Evolutionary conservation across 2,329 filamentous ascomycete species (phyloP).

Genomic region (Ophiocordyceps robertsii): DNA sequence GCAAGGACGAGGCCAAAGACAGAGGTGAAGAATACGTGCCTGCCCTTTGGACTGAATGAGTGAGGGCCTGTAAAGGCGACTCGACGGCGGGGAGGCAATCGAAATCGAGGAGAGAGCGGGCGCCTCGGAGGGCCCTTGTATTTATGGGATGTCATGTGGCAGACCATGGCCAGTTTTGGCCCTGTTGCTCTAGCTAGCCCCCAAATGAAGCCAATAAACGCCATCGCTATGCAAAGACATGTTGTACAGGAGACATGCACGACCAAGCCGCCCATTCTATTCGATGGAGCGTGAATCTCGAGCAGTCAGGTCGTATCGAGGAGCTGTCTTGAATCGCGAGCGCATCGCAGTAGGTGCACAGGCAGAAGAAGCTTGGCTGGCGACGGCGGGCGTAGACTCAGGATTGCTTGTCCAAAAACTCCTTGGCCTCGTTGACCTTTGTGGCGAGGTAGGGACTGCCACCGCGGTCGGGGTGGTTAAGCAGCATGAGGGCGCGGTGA

Average conservation of each 20-base stretch:
- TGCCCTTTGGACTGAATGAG: neutral
- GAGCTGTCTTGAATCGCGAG: neutral
- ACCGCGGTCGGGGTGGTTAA: constrained; percentile 95
- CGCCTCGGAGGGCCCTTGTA: neutral
- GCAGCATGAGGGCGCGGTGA: constrained; percentile 87
- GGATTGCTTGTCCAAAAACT: constrained; percentile 66
- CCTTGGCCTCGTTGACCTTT: constrained; percentile 98
- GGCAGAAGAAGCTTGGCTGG: neutral
- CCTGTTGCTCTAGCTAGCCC: constrained; percentile 5
- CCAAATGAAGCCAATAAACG: constrained; percentile 20
- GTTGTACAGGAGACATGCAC: constrained; percentile 21
- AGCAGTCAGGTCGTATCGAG: too few species aligned
- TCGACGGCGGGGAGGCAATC: neutral
- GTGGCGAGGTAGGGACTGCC: constrained; percentile 93
- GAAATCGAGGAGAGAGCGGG: constrained; percentile 2
- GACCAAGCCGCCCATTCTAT: constrained; percentile 1
- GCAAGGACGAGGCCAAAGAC: constrained; percentile 8
- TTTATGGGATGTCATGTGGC: neutral
- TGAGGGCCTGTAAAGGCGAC: too few species aligned
- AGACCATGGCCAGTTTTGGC: neutral
- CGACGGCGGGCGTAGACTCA: constrained; percentile 5
- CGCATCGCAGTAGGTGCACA: neutral
- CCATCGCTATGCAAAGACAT: constrained; percentile 30
- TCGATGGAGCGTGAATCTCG: neutral
- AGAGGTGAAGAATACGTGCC: constrained; percentile 7